Evolutionary conservation across 768 basidiomycete genomes (phyloP), one percentile per base, ranked within the genome.

Genomic region (Gymnopilus junonius): DNA sequence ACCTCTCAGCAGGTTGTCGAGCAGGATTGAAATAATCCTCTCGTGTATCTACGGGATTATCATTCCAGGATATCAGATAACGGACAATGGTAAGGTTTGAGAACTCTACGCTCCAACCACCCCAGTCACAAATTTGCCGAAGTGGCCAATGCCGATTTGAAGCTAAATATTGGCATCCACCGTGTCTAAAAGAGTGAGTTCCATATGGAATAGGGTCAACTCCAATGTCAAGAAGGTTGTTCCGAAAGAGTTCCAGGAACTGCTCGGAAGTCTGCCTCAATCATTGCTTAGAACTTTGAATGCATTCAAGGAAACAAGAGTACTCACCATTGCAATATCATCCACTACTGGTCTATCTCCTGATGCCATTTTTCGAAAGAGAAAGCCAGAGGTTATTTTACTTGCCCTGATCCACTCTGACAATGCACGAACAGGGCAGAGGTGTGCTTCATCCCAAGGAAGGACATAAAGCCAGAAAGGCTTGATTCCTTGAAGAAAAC

Each of bases 21-120:
- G 73, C 63, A 0, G 76, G 73, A 48, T 80, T 75, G 37, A 81
- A 71, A 58, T 75, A 81, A 29, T 81, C 74, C 58, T 79, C 74
- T 1, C 75, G 72, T 10, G 39, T 59, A 14, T 74, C 67, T 1
- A 59, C 67, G 0, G 76, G 75, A n/a, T 77, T 70, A 64, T 82
- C 77, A 51, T 77, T 80, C 74, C 74, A 77, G 4, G 77, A 78
- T 20, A 80, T 75, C 8, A 81, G 65, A 62, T 82, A 80, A 59
- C 78, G 77, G 43, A 82, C 77, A 46, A 83, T 80, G 0, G 78
- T 82, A 59, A 77, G 46, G 54, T 73, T 72, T 4, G 75, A 75
- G 56, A 79, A 79, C 37, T 82, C 75, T 4, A 69, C 74, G 55
- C 74, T 77, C 81, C 82, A 83, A 3, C 81, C 82, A 39, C 78